These are phyloP conservation scores for Phialophora tarda DNA, from an alignment of 2,329 filamentous ascomycete genomes.

Conservation along the genomic window DNA sequence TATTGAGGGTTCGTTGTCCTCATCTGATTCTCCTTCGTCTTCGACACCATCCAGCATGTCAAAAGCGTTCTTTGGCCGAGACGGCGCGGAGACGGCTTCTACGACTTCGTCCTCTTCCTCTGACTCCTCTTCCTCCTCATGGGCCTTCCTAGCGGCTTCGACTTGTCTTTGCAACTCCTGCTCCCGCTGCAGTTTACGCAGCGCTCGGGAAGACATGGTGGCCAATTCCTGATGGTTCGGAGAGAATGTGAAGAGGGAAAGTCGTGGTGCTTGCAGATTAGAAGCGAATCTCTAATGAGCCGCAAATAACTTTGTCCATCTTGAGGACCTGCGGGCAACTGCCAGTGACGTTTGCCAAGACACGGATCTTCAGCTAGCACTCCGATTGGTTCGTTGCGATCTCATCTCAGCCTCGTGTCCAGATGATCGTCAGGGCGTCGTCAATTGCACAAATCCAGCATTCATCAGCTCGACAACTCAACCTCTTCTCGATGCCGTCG, in stretches of 20 bases:
- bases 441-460: not conserved
- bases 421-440: slow-evolving; percentile 1
- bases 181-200: slow-evolving; percentile 68
- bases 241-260: not conserved
- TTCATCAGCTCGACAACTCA: not conserved
- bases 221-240: not conserved
- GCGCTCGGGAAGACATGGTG: slow-evolving; percentile 68
- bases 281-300: not conserved
- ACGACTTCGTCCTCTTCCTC: slow-evolving; percentile 49
- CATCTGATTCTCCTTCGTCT: slow-evolving; percentile 47
- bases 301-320: not conserved
- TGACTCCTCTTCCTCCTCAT: slow-evolving; percentile 47
- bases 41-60: slow-evolving; percentile 58
- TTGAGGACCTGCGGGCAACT: not conserved
- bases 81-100: slow-evolving; percentile 20
- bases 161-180: slow-evolving; percentile 62
- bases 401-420: not conserved
- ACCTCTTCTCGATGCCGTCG: slow-evolving; percentile 20
- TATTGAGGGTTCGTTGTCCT: slow-evolving; percentile 39
- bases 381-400: not conserved
- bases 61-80: slow-evolving; percentile 52
- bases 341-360: not conserved
- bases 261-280: not conserved
- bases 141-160: slow-evolving; percentile 45
- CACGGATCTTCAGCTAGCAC: not conserved